Conservation (phyloP, 2,329 filamentous ascomycete species). For the Ophiocordyceps camponoti-rufipedis region DNA sequence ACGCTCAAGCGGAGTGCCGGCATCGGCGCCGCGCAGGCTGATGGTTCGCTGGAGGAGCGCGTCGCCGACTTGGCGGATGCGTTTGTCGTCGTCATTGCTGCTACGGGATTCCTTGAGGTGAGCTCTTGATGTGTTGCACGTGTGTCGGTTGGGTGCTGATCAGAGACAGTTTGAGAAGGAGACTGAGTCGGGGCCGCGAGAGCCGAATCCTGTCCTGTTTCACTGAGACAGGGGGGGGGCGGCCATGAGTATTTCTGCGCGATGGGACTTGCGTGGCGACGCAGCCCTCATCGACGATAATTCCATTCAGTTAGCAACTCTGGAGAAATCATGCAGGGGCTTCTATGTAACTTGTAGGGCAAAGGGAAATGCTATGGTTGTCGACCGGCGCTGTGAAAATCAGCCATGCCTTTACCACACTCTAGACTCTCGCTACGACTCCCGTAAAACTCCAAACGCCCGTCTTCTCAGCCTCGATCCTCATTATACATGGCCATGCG, state of each 20-base stretch:
- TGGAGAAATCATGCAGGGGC: neutral
- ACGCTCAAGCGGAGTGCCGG: slow-evolving; percentile 81
- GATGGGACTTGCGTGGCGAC: too few species aligned
- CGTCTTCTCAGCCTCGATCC: too few species aligned
- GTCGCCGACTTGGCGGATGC: slow-evolving; percentile 68
- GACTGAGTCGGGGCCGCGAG: slow-evolving; percentile 13
- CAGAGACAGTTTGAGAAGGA: slow-evolving; percentile 21
- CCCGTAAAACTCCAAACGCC: too few species aligned
- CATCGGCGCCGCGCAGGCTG: slow-evolving; percentile 35
- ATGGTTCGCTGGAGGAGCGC: slow-evolving; percentile 33
- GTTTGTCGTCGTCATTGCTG: slow-evolving; percentile 64
- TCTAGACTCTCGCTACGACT: too few species aligned
- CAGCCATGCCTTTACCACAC: too few species aligned
- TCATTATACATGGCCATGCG: too few species aligned
- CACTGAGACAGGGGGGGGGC: slow-evolving; percentile 11
- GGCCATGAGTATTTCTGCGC: neutral
- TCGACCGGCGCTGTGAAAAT: neutral
- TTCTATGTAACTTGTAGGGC: neutral
- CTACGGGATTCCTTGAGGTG: slow-evolving; percentile 78
- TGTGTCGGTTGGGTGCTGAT: slow-evolving; percentile 4
- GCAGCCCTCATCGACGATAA: neutral
- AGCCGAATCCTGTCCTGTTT: slow-evolving; percentile 17
- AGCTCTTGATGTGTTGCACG: slow-evolving; percentile 11
- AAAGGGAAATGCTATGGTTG: neutral
- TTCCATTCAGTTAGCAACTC: neutral